Evolutionary conservation across 805 yeast genomes (phyloP).

Genomic region (Sporopachydermia lactativora): DNA sequence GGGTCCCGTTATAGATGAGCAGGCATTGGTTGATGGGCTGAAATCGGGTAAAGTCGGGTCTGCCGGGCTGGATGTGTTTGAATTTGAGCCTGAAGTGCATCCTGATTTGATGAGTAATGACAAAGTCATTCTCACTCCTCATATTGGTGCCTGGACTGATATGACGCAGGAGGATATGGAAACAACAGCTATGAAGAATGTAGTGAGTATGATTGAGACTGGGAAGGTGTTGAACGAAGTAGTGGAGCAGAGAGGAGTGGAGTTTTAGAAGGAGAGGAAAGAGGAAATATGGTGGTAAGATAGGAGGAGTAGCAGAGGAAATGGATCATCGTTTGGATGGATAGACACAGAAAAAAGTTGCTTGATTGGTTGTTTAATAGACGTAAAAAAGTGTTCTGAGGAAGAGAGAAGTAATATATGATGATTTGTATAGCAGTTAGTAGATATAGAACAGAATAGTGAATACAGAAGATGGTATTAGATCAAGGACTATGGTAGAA

Average conservation of each 20-base stretch:
- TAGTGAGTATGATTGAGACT: constrained; percentile 23
- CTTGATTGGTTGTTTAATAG: too few species aligned
- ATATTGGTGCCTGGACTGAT: constrained; percentile 31
- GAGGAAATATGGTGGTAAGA: too few species aligned
- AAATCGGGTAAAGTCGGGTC: constrained; percentile 35
- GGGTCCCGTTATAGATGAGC: constrained; percentile 45
- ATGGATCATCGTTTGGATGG: too few species aligned
- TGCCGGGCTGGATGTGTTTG: constrained; percentile 50
- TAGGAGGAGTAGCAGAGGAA: too few species aligned
- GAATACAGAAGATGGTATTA: too few species aligned
- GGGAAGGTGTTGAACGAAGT: constrained; percentile 38
- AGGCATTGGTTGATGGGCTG: constrained; percentile 30
- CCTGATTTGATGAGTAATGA: constrained; percentile 31
- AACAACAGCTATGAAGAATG: constrained; percentile 27
- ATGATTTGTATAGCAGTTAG: too few species aligned
- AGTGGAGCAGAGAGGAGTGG: constrained; percentile 31
- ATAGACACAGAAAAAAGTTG: too few species aligned
- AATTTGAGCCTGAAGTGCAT: constrained; percentile 39
- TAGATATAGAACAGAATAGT: too few species aligned
- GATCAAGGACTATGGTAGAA: too few species aligned
- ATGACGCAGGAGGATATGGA: constrained; percentile 28
- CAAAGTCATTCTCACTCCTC: constrained; percentile 40
- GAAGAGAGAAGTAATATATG: too few species aligned
- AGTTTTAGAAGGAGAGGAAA: background rate
- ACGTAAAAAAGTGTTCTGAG: too few species aligned